These are phyloP conservation scores for Jackrogersella minutella DNA, from an alignment of 495 filamentous ascomycete genomes.

Conservation along the genomic window DNA sequence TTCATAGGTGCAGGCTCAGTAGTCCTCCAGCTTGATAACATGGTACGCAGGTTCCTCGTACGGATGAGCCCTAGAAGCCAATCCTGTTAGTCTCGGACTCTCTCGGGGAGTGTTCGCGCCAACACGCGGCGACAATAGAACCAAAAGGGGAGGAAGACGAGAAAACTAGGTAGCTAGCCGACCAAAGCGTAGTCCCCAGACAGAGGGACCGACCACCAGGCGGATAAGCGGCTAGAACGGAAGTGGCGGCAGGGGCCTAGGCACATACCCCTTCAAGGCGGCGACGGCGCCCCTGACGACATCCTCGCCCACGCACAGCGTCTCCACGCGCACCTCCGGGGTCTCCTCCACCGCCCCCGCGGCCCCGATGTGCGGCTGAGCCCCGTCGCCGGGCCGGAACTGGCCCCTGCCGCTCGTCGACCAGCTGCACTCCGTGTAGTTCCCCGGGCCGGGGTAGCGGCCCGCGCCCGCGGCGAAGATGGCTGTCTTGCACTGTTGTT, in stretches of 20 bases:
- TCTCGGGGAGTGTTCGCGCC: no score
- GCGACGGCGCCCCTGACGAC: slow-evolving; percentile 56
- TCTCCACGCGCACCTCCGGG: slow-evolving; percentile 63
- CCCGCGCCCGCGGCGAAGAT: slow-evolving; percentile 73
- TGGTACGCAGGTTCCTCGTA: slow-evolving; percentile 78
- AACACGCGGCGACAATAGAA: no score
- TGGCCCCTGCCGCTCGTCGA: slow-evolving; percentile 58
- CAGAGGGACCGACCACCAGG: no score
- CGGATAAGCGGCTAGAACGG: no score
- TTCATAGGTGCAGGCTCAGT: slow-evolving; percentile 52
- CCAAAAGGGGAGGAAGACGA: background rate
- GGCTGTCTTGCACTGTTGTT: slow-evolving; percentile 63
- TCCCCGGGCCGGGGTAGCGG: slow-evolving; percentile 61
- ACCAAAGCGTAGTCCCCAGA: no score
- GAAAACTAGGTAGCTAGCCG: no score
- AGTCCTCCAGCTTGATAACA: slow-evolving; percentile 72
- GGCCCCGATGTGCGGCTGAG: slow-evolving; percentile 67
- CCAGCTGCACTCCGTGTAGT: slow-evolving; percentile 69
- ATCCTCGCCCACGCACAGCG: slow-evolving; percentile 57
- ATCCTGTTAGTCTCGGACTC: background rate
- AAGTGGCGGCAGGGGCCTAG: no score
- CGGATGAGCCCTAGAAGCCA: slow-evolving; percentile 63
- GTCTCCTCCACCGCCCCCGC: slow-evolving; percentile 59
- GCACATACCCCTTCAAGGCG: slow-evolving; percentile 67
- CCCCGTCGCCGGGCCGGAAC: slow-evolving; percentile 54